Percentiles rank a stretch among this genome's conserved stretches.
Conservation (phyloP, 2,329 filamentous ascomycete genomes). For the Talaromyces sp. region DNA sequence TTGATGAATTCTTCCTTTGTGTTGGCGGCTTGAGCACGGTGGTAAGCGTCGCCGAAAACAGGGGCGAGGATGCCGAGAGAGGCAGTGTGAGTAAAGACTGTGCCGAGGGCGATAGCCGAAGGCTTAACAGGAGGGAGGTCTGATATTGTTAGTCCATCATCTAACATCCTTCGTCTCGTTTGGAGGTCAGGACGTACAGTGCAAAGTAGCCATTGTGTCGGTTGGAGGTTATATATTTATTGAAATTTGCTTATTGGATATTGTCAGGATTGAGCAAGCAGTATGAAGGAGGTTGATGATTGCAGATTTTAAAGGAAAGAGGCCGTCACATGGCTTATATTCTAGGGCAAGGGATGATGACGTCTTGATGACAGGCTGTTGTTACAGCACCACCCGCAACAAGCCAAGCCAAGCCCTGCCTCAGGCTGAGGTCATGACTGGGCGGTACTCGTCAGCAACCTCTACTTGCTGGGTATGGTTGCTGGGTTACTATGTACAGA, state of each 20-base stretch:
- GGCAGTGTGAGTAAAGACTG: conserved; percentile 88
- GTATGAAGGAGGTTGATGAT: neutral
- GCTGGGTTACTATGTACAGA: neutral
- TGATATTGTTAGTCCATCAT: conserved; percentile 28
- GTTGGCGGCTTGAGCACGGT: conserved; percentile 85
- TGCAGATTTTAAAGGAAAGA: neutral
- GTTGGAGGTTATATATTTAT: neutral
- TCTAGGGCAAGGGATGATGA: conserved; percentile 10
- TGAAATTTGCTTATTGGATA: neutral
- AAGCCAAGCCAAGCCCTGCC: neutral
- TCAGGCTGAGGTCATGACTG: conserved; percentile 14
- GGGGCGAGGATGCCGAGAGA: conserved; percentile 84
- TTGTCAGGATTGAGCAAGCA: neutral
- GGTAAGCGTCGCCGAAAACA: conserved; percentile 91
- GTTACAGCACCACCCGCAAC: neutral
- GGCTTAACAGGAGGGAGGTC: conserved; percentile 87
- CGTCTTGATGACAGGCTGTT: conserved; percentile 17
- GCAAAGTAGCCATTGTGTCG: conserved; percentile 17
- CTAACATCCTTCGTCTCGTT: neutral
- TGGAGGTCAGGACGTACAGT: conserved; percentile 14
- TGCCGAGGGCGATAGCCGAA: conserved; percentile 93
- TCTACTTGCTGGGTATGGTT: neutral
- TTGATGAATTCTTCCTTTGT: conserved; percentile 94
- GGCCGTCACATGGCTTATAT: conserved; percentile 16
- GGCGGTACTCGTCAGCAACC: neutral